Evolutionary conservation across 73 alveolate species (phyloP).

Genomic region (Paramecium octaurelia): DNA sequence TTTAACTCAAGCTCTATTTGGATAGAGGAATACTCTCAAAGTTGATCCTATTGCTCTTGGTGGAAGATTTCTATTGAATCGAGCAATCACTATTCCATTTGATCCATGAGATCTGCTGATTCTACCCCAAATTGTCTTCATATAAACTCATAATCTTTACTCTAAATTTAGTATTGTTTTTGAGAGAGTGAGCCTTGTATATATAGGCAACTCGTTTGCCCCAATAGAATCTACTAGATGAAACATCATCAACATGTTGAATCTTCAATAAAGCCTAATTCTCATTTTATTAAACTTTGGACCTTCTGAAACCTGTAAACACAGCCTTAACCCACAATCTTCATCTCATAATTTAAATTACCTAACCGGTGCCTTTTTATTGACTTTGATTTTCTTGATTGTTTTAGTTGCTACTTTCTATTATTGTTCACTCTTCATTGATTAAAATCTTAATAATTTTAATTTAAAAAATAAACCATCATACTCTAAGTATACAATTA

Average conservation of each 20-base stretch:
- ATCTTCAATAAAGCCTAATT: constrained; percentile 83
- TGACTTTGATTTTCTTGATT: not conserved
- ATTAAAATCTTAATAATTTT: not conserved
- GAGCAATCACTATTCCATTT: constrained; percentile 84
- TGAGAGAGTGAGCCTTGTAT: constrained; percentile 71
- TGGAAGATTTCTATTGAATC: constrained; percentile 83
- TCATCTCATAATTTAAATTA: not conserved
- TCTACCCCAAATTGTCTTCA: constrained; percentile 87
- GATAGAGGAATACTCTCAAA: constrained; percentile 91
- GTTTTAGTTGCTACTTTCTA: constrained; percentile 68
- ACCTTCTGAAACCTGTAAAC: constrained; percentile 93
- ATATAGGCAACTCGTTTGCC: constrained; percentile 87
- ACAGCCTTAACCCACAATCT: constrained; percentile 89
- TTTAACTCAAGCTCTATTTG: constrained; percentile 62
- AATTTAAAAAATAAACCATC: not conserved
- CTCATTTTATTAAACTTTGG: constrained; percentile 69
- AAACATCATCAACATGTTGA: constrained; percentile 72
- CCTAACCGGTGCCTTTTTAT: constrained; percentile 6
- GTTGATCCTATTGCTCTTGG: constrained; percentile 83
- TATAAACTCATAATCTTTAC: not conserved
- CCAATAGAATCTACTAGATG: constrained; percentile 76
- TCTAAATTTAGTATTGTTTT: constrained; percentile 76
- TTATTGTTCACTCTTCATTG: not conserved
- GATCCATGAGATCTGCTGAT: constrained; percentile 86
- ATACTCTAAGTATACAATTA: not conserved